A percentile compares a stretch with the other conserved stretches of the same genome.
Evolutionary conservation across 306 rosid species (phyloP).

Genomic region (Geum urbanum): DNA sequence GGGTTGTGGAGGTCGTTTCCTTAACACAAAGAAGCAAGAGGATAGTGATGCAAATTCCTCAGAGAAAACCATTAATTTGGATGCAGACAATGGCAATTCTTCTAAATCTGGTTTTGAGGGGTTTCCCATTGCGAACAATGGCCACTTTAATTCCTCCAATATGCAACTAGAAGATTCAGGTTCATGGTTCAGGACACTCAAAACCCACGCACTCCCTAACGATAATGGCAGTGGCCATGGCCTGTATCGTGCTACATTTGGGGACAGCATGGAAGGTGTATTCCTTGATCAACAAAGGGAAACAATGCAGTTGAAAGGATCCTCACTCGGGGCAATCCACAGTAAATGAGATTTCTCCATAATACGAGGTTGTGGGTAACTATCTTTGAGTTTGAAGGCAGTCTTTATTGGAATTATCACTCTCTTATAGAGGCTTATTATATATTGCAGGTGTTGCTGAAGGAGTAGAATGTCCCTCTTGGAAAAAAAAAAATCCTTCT

Average conservation of each 20-base stretch:
- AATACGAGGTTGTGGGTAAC: constrained; percentile 18
- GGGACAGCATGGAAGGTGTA: constrained; percentile 33
- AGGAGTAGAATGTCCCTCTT: constrained; percentile 23
- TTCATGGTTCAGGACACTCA: constrained; percentile 28
- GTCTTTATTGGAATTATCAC: neutral
- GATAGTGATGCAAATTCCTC: constrained; percentile 19
- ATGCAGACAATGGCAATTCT: constrained; percentile 27
- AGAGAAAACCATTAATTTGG: constrained; percentile 28
- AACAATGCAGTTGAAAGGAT: constrained; percentile 41
- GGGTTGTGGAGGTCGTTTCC: constrained; percentile 86
- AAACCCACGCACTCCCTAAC: constrained; percentile 31
- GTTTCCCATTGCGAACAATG: constrained; percentile 25
- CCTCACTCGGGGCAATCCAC: constrained; percentile 44
- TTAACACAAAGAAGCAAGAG: constrained; percentile 62
- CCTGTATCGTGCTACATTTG: constrained; percentile 34
- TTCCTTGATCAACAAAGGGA: constrained; percentile 42
- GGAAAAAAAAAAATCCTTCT: constrained; percentile 30
- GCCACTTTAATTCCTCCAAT: constrained; percentile 30
- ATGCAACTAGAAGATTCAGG: constrained; percentile 30
- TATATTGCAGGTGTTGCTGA: constrained; percentile 45
- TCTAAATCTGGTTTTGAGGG: constrained; percentile 19
- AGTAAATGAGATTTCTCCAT: constrained; percentile 30
- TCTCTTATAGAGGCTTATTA: constrained; percentile 23
- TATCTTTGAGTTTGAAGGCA: neutral
- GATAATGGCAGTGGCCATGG: constrained; percentile 31